phyloP scores from a whole-genome alignment of 2,329 filamentous ascomycete species.

The Tothia fuscella region DNA sequence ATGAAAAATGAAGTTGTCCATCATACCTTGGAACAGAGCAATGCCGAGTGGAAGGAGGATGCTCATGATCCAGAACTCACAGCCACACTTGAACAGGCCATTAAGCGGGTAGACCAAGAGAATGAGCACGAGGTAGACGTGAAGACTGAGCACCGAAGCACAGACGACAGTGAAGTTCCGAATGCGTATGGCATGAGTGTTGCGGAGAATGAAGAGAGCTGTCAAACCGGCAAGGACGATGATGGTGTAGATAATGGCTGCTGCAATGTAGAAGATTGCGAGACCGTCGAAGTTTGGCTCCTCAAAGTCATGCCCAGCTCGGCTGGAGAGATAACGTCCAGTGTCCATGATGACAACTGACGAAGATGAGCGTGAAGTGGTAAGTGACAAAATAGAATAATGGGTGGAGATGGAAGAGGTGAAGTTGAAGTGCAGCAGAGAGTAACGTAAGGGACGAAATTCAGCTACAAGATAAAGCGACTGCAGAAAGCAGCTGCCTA shows the following conservation, averaged over 20 bases:
- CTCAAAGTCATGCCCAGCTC: too few species aligned
- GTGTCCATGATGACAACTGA: too few species aligned
- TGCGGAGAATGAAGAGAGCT: constrained; percentile 24
- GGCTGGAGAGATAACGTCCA: too few species aligned
- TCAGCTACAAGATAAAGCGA: too few species aligned
- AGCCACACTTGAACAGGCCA: constrained; percentile 34
- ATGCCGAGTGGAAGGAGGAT: constrained; percentile 53
- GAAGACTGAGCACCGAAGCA: constrained; percentile 29
- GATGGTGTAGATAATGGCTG: constrained; percentile 12
- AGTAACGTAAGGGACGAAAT: too few species aligned
- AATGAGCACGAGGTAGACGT: constrained; percentile 33
- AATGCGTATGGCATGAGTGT: constrained; percentile 27
- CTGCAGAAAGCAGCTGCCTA: too few species aligned
- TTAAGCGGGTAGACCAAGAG: constrained; percentile 27
- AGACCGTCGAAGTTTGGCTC: constrained; percentile 11
- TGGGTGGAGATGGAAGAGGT: too few species aligned
- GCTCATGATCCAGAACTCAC: constrained; percentile 57
- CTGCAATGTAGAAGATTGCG: constrained; percentile 11
- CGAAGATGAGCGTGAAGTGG: too few species aligned
- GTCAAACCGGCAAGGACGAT: constrained; percentile 20
- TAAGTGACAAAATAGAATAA: too few species aligned
- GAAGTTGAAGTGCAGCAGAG: too few species aligned
- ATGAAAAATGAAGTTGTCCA: neutral
- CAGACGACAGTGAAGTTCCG: constrained; percentile 32
- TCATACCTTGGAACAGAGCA: constrained; percentile 51